These are phyloP conservation scores for Populus simonii DNA, from an alignment of 345 rosid genomes.

Conservation along the genomic window DNA sequence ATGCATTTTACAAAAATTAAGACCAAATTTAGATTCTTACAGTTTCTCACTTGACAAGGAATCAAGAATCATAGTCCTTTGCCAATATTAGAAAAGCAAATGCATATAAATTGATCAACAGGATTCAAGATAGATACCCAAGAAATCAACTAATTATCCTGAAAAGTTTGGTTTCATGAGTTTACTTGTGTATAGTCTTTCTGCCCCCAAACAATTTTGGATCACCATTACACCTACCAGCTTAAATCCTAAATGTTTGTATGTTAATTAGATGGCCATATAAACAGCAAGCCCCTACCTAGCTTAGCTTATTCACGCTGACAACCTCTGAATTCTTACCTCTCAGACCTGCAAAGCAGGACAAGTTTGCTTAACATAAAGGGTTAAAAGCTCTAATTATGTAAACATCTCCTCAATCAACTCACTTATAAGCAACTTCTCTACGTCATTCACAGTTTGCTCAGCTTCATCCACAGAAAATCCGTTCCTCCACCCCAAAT, in stretches of 20 bases:
- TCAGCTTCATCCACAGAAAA: slow-evolving; percentile 50
- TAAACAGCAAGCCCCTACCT: not conserved
- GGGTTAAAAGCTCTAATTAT: slow-evolving; percentile 4
- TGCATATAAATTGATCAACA: too few relatives aligned
- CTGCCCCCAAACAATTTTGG: too few relatives aligned
- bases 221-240: too few relatives aligned
- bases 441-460: slow-evolving; percentile 52
- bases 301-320: not conserved
- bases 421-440: slow-evolving; percentile 45
- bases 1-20: too few relatives aligned
- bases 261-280: not conserved
- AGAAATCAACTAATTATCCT: too few relatives aligned
- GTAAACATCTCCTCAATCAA: slow-evolving; percentile 56
- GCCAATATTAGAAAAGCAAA: too few relatives aligned
- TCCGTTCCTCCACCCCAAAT: slow-evolving; percentile 68
- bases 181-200: too few relatives aligned
- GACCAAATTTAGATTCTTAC: too few relatives aligned
- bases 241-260: not conserved
- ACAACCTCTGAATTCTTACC: not conserved
- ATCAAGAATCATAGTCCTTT: too few relatives aligned
- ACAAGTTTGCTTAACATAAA: not conserved
- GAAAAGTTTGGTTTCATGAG: too few relatives aligned
- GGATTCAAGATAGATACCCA: too few relatives aligned
- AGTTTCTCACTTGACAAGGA: too few relatives aligned
- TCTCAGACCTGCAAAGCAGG: not conserved